Conservation (phyloP, 2,329 filamentous ascomycete species). For the Uncinocarpus reesii region DNA sequence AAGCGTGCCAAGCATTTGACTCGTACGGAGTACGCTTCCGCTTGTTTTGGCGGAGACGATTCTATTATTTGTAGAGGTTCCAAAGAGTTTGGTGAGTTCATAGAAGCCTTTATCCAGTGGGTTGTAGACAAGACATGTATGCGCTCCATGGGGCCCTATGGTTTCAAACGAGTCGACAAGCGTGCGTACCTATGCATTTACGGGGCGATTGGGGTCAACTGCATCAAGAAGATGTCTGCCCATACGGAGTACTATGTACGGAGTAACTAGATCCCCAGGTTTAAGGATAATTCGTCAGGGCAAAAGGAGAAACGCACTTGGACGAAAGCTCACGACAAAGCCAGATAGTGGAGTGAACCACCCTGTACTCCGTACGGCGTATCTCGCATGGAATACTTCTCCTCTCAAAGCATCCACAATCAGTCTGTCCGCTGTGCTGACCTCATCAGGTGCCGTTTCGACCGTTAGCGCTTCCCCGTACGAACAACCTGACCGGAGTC, state of each 20-base stretch:
- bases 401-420: too few relatives aligned
- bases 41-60: too few relatives aligned
- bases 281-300: neutral
- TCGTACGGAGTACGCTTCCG: too few relatives aligned
- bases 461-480: too few relatives aligned
- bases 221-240: too few relatives aligned
- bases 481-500: conserved; percentile 1
- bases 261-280: too few relatives aligned
- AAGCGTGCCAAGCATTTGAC: neutral
- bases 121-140: conserved; percentile 14
- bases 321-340: too few relatives aligned
- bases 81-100: neutral
- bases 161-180: conserved; percentile 15
- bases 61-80: neutral
- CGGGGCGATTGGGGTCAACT: neutral
- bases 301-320: too few relatives aligned
- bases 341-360: neutral
- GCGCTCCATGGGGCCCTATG: conserved; percentile 5
- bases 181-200: neutral
- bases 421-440: too few relatives aligned
- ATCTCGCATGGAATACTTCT: too few relatives aligned
- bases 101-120: neutral
- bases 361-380: neutral
- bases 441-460: too few relatives aligned
- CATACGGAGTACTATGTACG: too few relatives aligned